Conservation (phyloP, 2,329 filamentous ascomycete genomes). For the Fusarium torulosum region DNA sequence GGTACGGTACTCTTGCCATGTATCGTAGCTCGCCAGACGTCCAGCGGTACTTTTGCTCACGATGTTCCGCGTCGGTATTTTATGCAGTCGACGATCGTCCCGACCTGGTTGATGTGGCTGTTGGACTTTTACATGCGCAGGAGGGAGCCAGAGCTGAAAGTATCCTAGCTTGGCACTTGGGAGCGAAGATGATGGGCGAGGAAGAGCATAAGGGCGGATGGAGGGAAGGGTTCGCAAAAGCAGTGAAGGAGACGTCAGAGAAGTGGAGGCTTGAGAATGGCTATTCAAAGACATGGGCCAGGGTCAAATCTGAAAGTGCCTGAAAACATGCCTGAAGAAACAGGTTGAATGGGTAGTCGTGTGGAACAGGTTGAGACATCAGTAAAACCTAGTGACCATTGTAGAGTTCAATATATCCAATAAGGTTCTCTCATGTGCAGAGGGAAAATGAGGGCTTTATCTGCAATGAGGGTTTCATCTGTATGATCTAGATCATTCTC, state of each 20-base stretch:
- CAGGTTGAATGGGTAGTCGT: no score
- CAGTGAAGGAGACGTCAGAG: conserved; percentile 36
- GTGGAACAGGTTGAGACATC: no score
- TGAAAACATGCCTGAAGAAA: not conserved
- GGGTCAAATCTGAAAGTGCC: not conserved
- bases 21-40: conserved; percentile 60
- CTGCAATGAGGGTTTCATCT: no score
- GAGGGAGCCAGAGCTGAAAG: conserved; percentile 62
- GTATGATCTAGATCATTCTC: no score
- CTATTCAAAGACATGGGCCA: conserved; percentile 27
- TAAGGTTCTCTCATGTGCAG: no score
- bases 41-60: conserved; percentile 62
- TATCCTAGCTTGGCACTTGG: conserved; percentile 58
- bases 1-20: conserved; percentile 58
- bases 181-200: conserved; percentile 30
- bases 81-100: conserved; percentile 57
- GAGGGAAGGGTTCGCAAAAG: conserved; percentile 27
- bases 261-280: conserved; percentile 35
- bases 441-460: no score
- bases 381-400: no score
- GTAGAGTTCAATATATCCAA: no score
- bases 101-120: conserved; percentile 58
- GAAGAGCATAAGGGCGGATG: conserved; percentile 33
- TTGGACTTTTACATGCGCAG: conserved; percentile 59
- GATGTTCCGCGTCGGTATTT: conserved; percentile 62